Evolutionary conservation across 225 moss, liverwort and hornwort genomes (phyloP), one percentile per base, ranked within the genome.

Genomic region (Pseudisothecium myosuroides): DNA sequence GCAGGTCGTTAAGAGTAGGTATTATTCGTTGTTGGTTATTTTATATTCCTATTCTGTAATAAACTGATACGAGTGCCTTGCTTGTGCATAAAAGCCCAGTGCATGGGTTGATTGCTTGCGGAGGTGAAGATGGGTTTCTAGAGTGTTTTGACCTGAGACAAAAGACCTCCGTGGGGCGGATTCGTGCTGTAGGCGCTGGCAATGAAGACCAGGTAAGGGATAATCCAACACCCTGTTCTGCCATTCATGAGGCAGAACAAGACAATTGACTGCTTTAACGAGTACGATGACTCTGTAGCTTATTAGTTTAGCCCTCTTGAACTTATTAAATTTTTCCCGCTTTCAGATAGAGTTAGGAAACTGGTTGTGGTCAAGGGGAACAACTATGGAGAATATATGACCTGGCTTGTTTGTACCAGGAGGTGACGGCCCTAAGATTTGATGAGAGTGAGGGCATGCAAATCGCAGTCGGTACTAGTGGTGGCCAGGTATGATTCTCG

Each of bases 141-240:
- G 97, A 99, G 86, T 99, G 97, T 91, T 97, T 97, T 91, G 98
- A 99, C 84, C 71, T 95, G n/a, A 94, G 98, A 75, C 96, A 99
- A 76, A 99, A 96, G 91, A 88, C 94, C 37, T 91, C 96, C 43
- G 85, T 93, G 21, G 98, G 98, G 52, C 96, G 98, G 66, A 94
- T 97, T 72, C 84, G 88, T 92, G 96, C 93, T 45, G 92, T 94
- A 39, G 93, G 91, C 10, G 69, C 94, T 85, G 95, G 92, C 65
- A 94, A 95, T 91, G 90, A 92, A 84, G 91, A 89, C 59, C 96
- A 95, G 94, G 96, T 92, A 73, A 80, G 63, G 45, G 59, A 74
- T 37, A 34, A 82, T 54, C 47, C 31, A 63, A 45, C 59, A 60
- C 47, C n/a, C 12, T 69, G 37, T 76, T 63, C 77, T 58, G 74